phyloP scores from a whole-genome alignment of 148 eudicot genomes.

The Rhododendron williamsianum region DNA sequence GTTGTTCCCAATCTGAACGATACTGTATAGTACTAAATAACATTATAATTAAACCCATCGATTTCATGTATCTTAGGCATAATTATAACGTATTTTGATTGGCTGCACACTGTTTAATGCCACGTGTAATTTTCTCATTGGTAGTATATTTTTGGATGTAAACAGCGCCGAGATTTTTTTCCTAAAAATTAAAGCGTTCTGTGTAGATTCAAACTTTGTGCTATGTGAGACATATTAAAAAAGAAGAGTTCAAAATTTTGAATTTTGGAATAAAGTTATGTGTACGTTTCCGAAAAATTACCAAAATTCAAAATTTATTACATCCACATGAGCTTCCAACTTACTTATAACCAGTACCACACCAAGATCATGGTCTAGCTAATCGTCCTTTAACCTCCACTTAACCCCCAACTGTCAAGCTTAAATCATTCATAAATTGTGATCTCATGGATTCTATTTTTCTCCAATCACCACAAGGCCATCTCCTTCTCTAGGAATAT shows the following conservation, averaged over 20 bases:
- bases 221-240: background rate
- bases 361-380: conserved; percentile 17
- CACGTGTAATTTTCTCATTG: no score
- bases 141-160: no score
- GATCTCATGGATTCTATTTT: background rate
- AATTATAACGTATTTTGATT: no score
- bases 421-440: background rate
- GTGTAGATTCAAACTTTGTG: background rate
- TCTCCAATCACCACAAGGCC: background rate
- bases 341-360: background rate
- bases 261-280: background rate
- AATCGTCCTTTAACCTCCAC: conserved; percentile 2
- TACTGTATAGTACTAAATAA: no score
- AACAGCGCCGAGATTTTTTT: no score
- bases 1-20: no score
- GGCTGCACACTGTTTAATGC: no score
- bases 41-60: no score
- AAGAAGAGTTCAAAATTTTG: background rate
- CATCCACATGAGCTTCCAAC: background rate
- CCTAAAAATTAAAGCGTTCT: background rate
- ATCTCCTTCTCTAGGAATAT: background rate
- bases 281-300: background rate
- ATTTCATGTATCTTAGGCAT: no score
- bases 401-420: background rate
- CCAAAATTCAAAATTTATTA: background rate